Evolutionary conservation across 2,329 filamentous ascomycete species (phyloP).

Genomic region (Arthrobotrys conoides): DNA sequence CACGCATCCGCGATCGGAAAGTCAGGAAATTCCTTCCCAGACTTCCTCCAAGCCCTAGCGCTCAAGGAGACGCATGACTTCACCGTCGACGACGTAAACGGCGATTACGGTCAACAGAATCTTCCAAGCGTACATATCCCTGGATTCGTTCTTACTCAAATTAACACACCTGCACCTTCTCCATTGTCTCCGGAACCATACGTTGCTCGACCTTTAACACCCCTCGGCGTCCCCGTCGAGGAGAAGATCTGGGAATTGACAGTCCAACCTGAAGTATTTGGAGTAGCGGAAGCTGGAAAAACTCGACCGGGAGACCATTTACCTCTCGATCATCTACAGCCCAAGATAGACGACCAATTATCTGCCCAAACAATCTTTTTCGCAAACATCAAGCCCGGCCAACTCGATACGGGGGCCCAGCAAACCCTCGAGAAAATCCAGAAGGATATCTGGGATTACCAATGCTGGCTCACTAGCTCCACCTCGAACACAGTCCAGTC

Average conservation of each 20-base stretch:
- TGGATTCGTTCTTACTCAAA: constrained; percentile 6
- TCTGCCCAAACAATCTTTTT: neutral
- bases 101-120: neutral
- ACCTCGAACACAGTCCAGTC: constrained; percentile 4
- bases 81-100: neutral
- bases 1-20: constrained; percentile 61
- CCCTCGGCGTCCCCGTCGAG: neutral
- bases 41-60: neutral
- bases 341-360: constrained; percentile 5
- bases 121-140: constrained; percentile 5
- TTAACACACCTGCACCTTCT: neutral
- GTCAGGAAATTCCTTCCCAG: constrained; percentile 29
- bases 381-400: neutral
- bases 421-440: neutral
- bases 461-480: constrained; percentile 9
- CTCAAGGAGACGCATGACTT: neutral
- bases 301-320: constrained; percentile 5
- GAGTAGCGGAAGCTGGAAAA: neutral
- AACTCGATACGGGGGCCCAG: neutral
- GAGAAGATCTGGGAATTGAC: constrained; percentile 15
- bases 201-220: constrained; percentile 9
- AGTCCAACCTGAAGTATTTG: neutral
- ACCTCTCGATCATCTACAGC: neutral
- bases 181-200: neutral
- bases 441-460: constrained; percentile 7